Base-by-base conservation (phyloP, 371 early-diverging fungal species). In the Lichtheimia corymbifera region DNA sequence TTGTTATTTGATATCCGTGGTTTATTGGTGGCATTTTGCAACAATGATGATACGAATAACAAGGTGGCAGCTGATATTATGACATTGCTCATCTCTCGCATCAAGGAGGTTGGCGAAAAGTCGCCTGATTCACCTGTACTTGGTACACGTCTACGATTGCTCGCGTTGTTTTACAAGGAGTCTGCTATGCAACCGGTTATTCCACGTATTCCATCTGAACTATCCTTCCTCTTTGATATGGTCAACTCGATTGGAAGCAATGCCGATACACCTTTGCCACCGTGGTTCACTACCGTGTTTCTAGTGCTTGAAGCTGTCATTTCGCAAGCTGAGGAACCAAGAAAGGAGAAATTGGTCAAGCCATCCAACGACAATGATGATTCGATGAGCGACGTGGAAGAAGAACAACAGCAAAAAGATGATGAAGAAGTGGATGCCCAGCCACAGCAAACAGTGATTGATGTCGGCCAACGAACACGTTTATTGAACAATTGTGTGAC, bases 1-100 rank as follows among this genome's bases (percentile, higher is more conserved):
- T 66, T 83, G 1, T 83, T 91, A 17, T 88, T 91, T 64, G 82
- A 84, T 50, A 71, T 92, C 25, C 89, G 90, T 35, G 91, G 92
- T 44, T 70, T 91, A 20, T 65, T 87, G 6, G 76, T 78, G 0
- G 58, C 85, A 3, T 54, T 87, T 7, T 67, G 79, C 47, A 35
- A 35, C 35, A 84, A 87, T 58, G 76, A 76, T 18, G 82, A 87
- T 60, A 67, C 77, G 49, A 73, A 81, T 22, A 74, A 58, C 35
- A 43, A 77, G 20, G 70, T 74, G 15, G 73, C 81, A 15, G 75
- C 71, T 27, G 62, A 60, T 15, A 72, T 88, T 5, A 62, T 91
- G 44, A 59, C 69, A 2, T 30, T 61, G 15, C 42, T 75, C 28
- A 52, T 73, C 1, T 59, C 68, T 24, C 61, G 64, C 25, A 73